phyloP scores from a whole-genome alignment of 2,329 filamentous ascomycete genomes.

The Fusarium sp. region DNA sequence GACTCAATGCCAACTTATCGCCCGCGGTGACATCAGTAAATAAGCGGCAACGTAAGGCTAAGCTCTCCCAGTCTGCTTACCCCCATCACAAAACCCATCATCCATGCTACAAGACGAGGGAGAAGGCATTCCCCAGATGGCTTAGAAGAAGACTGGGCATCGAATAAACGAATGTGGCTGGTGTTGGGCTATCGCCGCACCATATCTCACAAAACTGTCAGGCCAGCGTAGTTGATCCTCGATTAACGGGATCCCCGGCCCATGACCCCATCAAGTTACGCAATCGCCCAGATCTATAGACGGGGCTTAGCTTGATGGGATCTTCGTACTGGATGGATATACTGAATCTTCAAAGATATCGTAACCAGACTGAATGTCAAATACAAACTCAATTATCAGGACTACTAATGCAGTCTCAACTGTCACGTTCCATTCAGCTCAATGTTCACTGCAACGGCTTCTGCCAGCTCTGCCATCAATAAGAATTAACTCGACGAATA shows the following conservation, averaged over 20 bases:
- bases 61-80: constrained; percentile 22
- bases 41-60: constrained; percentile 24
- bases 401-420: background rate
- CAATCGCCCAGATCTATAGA: constrained; percentile 24
- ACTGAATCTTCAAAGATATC: background rate
- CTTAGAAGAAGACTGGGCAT: background rate
- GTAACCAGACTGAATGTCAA: background rate
- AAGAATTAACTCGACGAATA: background rate
- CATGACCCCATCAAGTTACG: constrained; percentile 18
- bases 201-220: background rate
- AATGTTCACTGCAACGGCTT: constrained; percentile 11
- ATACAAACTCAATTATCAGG: background rate
- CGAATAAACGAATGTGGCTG: constrained; percentile 18
- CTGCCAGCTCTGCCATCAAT: background rate
- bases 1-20: constrained; percentile 6
- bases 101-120: background rate
- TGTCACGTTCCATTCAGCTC: constrained; percentile 3
- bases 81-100: constrained; percentile 9
- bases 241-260: constrained; percentile 17
- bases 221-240: background rate
- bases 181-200: constrained; percentile 7
- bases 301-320: background rate
- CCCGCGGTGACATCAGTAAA: constrained; percentile 30
- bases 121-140: constrained; percentile 7
- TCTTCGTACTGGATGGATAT: background rate